Conservation (phyloP, 768 basidiomycete genomes). For the Leccinum olivaceopallidum region DNA sequence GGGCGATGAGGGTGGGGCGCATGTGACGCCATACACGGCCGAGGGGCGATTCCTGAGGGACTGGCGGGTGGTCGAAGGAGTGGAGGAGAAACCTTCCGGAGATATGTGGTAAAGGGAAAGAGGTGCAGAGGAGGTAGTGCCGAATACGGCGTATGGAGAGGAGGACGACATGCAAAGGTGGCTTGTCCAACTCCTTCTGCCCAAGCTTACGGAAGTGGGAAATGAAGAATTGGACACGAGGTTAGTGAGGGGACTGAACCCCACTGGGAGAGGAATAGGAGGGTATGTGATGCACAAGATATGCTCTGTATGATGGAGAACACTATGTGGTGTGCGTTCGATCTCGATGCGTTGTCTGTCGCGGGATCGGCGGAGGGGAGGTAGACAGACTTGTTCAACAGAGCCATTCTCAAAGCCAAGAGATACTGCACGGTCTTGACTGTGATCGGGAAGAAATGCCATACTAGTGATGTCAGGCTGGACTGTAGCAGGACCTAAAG, state of each 20-base stretch:
- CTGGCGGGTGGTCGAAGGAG: constrained; percentile 51
- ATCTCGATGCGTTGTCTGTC: constrained; percentile 19
- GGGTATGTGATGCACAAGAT: constrained; percentile 41
- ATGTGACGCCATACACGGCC: constrained; percentile 74
- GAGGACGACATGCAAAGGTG: constrained; percentile 54
- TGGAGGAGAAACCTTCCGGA: constrained; percentile 43
- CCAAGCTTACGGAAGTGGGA: constrained; percentile 42
- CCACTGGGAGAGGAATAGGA: constrained; percentile 59
- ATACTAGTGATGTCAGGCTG: constrained; percentile 57
- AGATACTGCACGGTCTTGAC: constrained; percentile 45
- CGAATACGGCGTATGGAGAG: constrained; percentile 66
- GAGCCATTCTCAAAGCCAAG: constrained; percentile 52
- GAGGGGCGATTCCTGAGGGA: constrained; percentile 38
- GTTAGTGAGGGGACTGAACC: constrained; percentile 48
- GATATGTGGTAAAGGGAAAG: constrained; percentile 57
- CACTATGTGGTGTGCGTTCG: constrained; percentile 20
- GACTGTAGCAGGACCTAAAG: constrained; percentile 27
- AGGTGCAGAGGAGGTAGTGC: constrained; percentile 56
- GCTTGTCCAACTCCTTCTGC: constrained; percentile 61
- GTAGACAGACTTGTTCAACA: constrained; percentile 48
- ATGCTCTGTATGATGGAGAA: constrained; percentile 47
- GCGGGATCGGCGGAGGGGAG: constrained; percentile 10
- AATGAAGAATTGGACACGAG: constrained; percentile 21
- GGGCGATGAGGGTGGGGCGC: constrained; percentile 58
- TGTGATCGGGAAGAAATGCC: constrained; percentile 47